These are phyloP conservation scores for Melastoma candidum DNA, from an alignment of 441 rosid species.

Conservation along the genomic window DNA sequence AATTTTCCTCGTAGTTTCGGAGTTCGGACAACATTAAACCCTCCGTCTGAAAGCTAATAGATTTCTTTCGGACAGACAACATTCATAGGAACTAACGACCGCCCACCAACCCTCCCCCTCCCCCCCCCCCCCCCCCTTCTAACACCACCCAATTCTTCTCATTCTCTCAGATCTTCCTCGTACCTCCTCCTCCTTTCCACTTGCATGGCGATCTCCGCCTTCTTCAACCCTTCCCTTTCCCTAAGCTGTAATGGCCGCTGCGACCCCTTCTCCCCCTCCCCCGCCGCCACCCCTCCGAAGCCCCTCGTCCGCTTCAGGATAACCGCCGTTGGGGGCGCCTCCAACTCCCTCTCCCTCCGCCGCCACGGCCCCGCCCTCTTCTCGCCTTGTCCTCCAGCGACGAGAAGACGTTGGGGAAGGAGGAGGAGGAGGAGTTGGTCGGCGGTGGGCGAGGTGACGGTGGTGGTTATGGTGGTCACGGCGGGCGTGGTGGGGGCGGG, in stretches of 20 bases:
- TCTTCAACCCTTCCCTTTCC: slow-evolving; percentile 1
- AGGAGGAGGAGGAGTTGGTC: not conserved
- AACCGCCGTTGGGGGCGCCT: not conserved
- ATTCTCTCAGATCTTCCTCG: not conserved
- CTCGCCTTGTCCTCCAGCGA: not conserved
- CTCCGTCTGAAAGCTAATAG: too few relatives aligned
- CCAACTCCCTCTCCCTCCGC: not conserved
- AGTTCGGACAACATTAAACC: too few relatives aligned
- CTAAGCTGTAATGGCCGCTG: not conserved
- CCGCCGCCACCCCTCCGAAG: not conserved
- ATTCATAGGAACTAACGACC: too few relatives aligned
- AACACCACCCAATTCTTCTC: too few relatives aligned
- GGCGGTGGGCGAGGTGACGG: not conserved
- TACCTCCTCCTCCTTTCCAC: not conserved
- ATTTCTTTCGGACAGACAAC: too few relatives aligned
- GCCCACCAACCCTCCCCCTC: too few relatives aligned
- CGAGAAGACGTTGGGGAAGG: not conserved
- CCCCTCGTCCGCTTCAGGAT: not conserved
- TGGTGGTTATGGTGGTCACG: not conserved
- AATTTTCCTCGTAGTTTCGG: too few relatives aligned
- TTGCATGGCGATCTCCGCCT: slow-evolving; percentile 4
- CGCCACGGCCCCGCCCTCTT: not conserved
- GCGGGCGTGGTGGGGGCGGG: slow-evolving; percentile 2
- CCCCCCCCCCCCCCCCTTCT: too few relatives aligned
- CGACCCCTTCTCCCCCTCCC: not conserved